Base-by-base conservation (phyloP, 164 flowering plant species). In the Berberis vulgaris region DNA sequence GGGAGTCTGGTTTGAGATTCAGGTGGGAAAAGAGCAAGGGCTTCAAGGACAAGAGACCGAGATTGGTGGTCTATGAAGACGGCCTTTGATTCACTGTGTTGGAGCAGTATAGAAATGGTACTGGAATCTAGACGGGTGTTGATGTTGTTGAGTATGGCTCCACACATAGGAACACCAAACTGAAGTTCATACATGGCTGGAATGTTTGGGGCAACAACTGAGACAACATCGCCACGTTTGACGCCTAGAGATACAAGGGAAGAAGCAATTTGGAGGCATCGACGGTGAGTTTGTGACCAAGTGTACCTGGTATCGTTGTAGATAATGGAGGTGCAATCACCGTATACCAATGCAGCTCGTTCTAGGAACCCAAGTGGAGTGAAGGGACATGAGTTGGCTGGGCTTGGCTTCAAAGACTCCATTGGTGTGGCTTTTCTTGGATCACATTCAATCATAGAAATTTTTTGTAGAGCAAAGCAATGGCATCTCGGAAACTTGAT, bases 171-270 rank as follows among this genome's bases (percentile, higher is more conserved):
- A 1, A 55, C 58, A 26, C 41, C 58, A 55, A 55, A 55, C 4
- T 55, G 40, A 5, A 55, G 58, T 8, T 55, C 58, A 8, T 55
- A 55, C 58, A 55, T 55, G 40, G 57, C 40, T 7, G 58, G 58
- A 3, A 55, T 55, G 58, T 57, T 83, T 1, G 77, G 78, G 38
- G 77, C 73, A 2, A 77, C 2, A 0, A 73, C 74, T 4, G 79
- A 73, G 45, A 76, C 73, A 11, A 77, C 75, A 11, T 73, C 54
- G 55, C 75, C 77, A 13, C 49, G 26, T n/a, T 55, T 40, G 63
- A 73, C 68, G 55, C 73, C 75, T 43, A 13, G 68, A 55, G 69
- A 74, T 39, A 67, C 40, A 49, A 67, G 9, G 57, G 63, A 42
- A 43, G 67, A 70, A 57, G 65, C 67, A 61, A 70, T 54, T 49